Evolutionary conservation across 129 eudicot genomes (phyloP), one percentile per base, ranked within the genome.

Genomic region (Saussurea involucrata): DNA sequence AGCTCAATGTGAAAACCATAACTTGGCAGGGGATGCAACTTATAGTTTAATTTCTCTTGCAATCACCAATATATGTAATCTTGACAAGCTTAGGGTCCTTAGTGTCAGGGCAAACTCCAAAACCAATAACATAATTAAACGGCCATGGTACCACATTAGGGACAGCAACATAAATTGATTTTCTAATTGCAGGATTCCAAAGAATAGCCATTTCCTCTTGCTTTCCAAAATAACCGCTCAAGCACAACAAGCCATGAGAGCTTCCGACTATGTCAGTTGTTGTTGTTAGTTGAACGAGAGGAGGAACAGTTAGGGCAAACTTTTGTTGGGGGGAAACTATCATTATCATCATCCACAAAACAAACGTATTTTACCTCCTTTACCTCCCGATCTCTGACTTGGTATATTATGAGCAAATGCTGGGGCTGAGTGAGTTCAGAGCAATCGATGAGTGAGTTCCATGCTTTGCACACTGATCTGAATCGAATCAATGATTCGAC

Each of bases 131-230:
- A 55, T 15, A 29, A 53, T 37, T 40, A 21, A 64, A 74, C n/a
- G 76, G 60, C 18, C 8, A 28, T 3, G 8, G 1, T 25, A 1
- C 25, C 18, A 55, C 72, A 61, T 22, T 36, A 17, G 79, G 79
- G 37, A 49, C 33, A n/a, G 27, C 66, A 20, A 85, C 22, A 36
- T 17, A 58, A 34, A 76, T 6, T 44, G 58, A 12, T 55, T 55
- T 72, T 63, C 71, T 74, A 4, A 63, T 74, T 2, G 60, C 24
- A 22, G 87, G 92, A 37, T 88, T 88, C 87, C 89, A 88, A 2
- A 88, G 5, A 83, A 71, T 28, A 49, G 32, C 40, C 73, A 40
- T 75, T 0, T 9, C n/a, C 6, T 24, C 12, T 77, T 40, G 81
- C 81, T 69, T 60, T 79, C 13, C 1, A 0, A 6, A 58, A 74